These are phyloP conservation scores for Eucalyptus fibrosa DNA, from an alignment of 345 rosid genomes.

Conservation along the genomic window DNA sequence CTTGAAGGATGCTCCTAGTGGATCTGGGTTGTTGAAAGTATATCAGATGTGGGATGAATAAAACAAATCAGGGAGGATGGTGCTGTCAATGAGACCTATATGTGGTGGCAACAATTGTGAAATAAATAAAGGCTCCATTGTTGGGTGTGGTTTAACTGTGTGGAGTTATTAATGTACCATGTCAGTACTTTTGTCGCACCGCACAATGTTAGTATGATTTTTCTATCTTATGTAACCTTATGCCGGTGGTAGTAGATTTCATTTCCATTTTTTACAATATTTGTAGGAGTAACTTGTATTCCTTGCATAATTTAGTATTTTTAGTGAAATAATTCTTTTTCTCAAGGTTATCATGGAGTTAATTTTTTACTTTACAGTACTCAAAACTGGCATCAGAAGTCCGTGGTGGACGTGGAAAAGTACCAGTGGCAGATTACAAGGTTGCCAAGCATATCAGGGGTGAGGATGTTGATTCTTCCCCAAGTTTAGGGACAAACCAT, in stretches of 20 bases:
- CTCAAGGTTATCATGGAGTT: not conserved
- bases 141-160: not conserved
- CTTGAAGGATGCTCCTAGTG: not conserved
- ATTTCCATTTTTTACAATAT: not conserved
- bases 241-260: not conserved
- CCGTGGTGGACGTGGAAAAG: slow-evolving; percentile 71
- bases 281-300: not conserved
- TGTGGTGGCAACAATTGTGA: not conserved
- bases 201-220: not conserved
- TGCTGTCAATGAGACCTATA: not conserved
- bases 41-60: not conserved
- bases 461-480: slow-evolving; percentile 9
- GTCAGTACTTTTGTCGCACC: not conserved
- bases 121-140: not conserved
- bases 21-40: not conserved
- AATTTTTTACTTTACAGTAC: slow-evolving; percentile 29
- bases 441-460: slow-evolving; percentile 50
- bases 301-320: not conserved
- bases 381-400: slow-evolving; percentile 62
- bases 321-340: not conserved
- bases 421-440: slow-evolving; percentile 94
- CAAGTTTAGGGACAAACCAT: slow-evolving; percentile 14
- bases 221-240: not conserved
- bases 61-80: not conserved
- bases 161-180: not conserved